Evolutionary conservation across 2,329 filamentous ascomycete genomes (phyloP).

Genomic region (Xenosphaeropsis pyriputrescens): DNA sequence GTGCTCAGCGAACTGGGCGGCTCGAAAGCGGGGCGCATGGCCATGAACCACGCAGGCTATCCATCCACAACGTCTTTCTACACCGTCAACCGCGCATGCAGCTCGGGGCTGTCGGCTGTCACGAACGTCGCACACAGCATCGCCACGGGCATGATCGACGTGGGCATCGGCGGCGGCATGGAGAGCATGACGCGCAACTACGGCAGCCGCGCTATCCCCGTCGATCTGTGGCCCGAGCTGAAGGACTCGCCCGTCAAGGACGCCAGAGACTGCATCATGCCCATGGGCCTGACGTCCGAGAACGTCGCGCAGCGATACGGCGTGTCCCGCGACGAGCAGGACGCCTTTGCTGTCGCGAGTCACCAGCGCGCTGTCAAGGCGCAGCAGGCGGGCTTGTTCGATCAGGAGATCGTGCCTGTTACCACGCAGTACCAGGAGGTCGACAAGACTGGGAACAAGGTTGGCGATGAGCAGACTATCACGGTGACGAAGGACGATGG

Average conservation of each 20-base stretch:
- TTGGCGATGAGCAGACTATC: conserved; percentile 41
- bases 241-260: conserved; percentile 49
- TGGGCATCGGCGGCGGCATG: conserved; percentile 78
- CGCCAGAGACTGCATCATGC: conserved; percentile 79
- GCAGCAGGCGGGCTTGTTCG: conserved; percentile 54
- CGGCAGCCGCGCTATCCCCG: conserved; percentile 69
- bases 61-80: conserved; percentile 60
- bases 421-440: conserved; percentile 52
- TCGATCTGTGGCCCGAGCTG: conserved; percentile 63
- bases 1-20: conserved; percentile 86
- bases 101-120: conserved; percentile 63
- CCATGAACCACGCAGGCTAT: conserved; percentile 71
- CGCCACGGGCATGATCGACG: conserved; percentile 54
- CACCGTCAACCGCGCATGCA: conserved; percentile 82
- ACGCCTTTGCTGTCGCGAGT: conserved; percentile 63
- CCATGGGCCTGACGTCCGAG: conserved; percentile 83
- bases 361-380: conserved; percentile 63
- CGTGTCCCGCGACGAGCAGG: conserved; percentile 62
- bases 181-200: conserved; percentile 96
- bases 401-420: conserved; percentile 68
- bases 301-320: conserved; percentile 72
- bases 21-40: conserved; percentile 82
- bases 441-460: conserved; percentile 41
- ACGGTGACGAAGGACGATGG: conserved; percentile 72
- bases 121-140: conserved; percentile 63